Evolutionary conservation across 345 rosid species (phyloP), one percentile per base, ranked within the genome.

Genomic region (Corchorus olitorius): DNA sequence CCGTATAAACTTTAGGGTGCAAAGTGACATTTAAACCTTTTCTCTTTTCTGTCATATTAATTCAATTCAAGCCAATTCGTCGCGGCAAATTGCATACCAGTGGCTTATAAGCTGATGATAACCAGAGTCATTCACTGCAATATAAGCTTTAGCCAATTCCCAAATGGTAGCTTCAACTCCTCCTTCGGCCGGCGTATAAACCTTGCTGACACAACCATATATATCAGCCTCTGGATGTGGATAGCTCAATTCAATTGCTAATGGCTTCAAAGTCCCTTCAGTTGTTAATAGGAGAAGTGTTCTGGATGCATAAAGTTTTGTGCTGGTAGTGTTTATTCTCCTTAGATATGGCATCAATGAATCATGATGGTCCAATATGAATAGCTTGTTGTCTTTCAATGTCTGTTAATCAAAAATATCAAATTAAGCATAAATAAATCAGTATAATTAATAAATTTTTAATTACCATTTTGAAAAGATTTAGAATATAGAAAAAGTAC

Each of bases 121-220:
- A 75, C 97, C 93, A 6, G 93, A 89, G 77, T 92, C 97, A 68
- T 84, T 91, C 61, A 91, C 90, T 33, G 90, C 92, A 0, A 81
- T 92, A 13, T 91, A 94, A 77, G 98, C 97, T 82, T 94, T 92
- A 53, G 96, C 98, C 41, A 94, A 89, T 66, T 94, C 91, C 98
- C 97, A 94, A 33, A 94, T 75, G 0, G 89, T 81, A 55, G 87
- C 87, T 76, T 86, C 89, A 4, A 89, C 81, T 3, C 91, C 93
- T 11, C 80, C 16, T 41, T 87, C 87, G 8, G 89, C 89, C 1
- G 96, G 97, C 33, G 87, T 92, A 77, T 86, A 92, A 59, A 94
- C 81, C 82, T 84, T 88, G 85, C 89, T 92, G 49, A 84, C 86
- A 0, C 90, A 82, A 64, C 96, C 96, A 12, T 81, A 89, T 55